These are phyloP conservation scores for Groenewaldozyma sp. DNA, from an alignment of 1,139 yeast genomes.

Conservation along the genomic window DNA sequence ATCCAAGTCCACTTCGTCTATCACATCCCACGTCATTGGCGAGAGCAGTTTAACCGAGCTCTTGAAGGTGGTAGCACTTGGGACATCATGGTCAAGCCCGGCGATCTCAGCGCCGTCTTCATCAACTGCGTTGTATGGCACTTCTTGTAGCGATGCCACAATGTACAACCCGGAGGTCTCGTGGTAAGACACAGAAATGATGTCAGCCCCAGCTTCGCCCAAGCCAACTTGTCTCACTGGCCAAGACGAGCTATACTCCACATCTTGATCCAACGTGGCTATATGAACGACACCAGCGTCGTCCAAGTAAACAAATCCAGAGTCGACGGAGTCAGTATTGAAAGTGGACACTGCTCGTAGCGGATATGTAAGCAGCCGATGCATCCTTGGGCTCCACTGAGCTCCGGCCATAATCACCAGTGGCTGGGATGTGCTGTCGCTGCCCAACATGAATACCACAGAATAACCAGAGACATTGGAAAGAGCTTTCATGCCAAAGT, in stretches of 20 bases:
- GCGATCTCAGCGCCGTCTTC: constrained; percentile 64
- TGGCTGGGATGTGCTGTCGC: constrained; percentile 49
- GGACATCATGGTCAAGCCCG: constrained; percentile 45
- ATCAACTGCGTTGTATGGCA: constrained; percentile 59
- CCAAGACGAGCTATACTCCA: constrained; percentile 19
- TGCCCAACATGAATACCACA: constrained; percentile 66
- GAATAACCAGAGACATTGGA: constrained; percentile 42
- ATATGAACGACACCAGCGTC: constrained; percentile 45
- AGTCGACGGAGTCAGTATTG: constrained; percentile 26
- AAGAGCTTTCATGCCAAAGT: constrained; percentile 8
- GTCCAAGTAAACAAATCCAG: constrained; percentile 67
- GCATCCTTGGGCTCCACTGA: constrained; percentile 57
- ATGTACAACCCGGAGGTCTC: constrained; percentile 57
- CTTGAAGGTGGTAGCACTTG: constrained; percentile 46
- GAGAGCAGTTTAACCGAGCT: constrained; percentile 61
- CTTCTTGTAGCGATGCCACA: constrained; percentile 51
- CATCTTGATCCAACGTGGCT: constrained; percentile 15
- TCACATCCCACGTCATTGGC: constrained; percentile 66
- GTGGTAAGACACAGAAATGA: constrained; percentile 60
- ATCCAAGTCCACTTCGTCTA: constrained; percentile 58
- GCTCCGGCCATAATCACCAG: constrained; percentile 56
- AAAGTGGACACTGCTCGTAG: constrained; percentile 25
- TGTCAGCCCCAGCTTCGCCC: constrained; percentile 45
- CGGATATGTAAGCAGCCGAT: constrained; percentile 56
- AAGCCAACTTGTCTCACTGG: constrained; percentile 20